Evolutionary conservation across 768 basidiomycete genomes (phyloP), one percentile per base, ranked within the genome.

Genomic region (Strobilomyces echinocephalus): DNA sequence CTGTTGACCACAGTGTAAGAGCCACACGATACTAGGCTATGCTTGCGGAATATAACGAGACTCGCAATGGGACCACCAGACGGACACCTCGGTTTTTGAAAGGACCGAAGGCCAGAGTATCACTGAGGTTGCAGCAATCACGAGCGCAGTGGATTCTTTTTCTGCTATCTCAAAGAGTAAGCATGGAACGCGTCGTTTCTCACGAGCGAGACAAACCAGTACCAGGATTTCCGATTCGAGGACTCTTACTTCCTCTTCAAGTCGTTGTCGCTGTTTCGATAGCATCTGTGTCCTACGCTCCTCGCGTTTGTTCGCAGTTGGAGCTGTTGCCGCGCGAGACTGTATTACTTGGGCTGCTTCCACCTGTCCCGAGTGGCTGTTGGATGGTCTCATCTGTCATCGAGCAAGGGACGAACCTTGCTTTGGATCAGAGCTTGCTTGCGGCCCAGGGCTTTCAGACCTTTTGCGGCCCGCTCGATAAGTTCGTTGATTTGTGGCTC

Each of bases 401-500:
- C 26, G 30, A 34, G 46, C 28, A 15, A 8, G 50, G 12, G 30
- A 21, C 55, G 1, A 34, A 88, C 89, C 76, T 89, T 89, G 20
- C 78, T 74, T 63, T 84, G 79, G 39, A 89, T 69, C 44, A 76
- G 63, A 44, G 71, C 75, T 57, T 87, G 84, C 63, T 81, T 82
- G 73, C 85, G 86, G 58, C 77, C 72, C 50, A 91, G 68, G 9
- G 73, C 63, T 28, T 78, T 76, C 33, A 91, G 68, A 2, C 87
- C 88, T 60, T 81, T 82, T 62, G 89, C 84, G 1, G 88, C 84
- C 21, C 81, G 79, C 51, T 81, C 76, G 18, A 90, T 78, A 15
- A 92, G 80, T 58, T 91, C 88, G 43, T 76, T 80, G 18, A 92
- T 85, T 30, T 86, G 82, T 16, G 90, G 90, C 55, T 91, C 89